Evolutionary conservation across 1,284 basidiomycete genomes (phyloP).

Genomic region (Ganoderma leucocontextum): DNA sequence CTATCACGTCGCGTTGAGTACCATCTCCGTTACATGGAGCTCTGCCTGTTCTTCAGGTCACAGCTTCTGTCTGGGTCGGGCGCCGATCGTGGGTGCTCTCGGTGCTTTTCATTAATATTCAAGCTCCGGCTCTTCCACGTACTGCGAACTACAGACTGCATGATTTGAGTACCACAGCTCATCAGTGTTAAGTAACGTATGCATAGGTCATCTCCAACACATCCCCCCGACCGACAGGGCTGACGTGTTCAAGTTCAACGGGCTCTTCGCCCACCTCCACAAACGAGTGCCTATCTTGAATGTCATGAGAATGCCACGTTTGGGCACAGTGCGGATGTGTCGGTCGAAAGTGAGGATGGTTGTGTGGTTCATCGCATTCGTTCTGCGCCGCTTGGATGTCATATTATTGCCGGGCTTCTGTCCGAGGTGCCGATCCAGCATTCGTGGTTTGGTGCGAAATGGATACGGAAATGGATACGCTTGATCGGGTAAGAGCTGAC

Average conservation of each 20-base stretch:
- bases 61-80: slow-evolving; percentile 8
- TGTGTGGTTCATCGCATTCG: slow-evolving; percentile 13
- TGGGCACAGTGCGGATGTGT: neutral
- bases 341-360: slow-evolving; percentile 1
- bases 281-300: neutral
- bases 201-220: neutral
- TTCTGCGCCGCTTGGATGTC: slow-evolving; percentile 16
- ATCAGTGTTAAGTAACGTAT: neutral
- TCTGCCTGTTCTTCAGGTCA: slow-evolving; percentile 6
- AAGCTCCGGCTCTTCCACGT: slow-evolving; percentile 8
- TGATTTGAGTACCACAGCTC: slow-evolving; percentile 3
- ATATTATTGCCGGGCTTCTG: neutral
- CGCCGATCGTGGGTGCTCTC: slow-evolving; percentile 13
- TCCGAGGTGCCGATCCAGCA: slow-evolving; percentile 13
- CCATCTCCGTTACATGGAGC: neutral
- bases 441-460: neutral
- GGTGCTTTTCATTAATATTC: neutral
- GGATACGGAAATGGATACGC: neutral
- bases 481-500: neutral
- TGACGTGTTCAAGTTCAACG: neutral
- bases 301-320: slow-evolving; percentile 7
- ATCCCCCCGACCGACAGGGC: neutral
- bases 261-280: neutral
- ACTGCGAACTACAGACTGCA: slow-evolving; percentile 13
- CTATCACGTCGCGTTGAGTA: slow-evolving; percentile 7